Percentiles rank a stretch among this genome's conserved stretches.
Conservation (phyloP, 345 rosid species). For the Raphanus raphanistrum region DNA sequence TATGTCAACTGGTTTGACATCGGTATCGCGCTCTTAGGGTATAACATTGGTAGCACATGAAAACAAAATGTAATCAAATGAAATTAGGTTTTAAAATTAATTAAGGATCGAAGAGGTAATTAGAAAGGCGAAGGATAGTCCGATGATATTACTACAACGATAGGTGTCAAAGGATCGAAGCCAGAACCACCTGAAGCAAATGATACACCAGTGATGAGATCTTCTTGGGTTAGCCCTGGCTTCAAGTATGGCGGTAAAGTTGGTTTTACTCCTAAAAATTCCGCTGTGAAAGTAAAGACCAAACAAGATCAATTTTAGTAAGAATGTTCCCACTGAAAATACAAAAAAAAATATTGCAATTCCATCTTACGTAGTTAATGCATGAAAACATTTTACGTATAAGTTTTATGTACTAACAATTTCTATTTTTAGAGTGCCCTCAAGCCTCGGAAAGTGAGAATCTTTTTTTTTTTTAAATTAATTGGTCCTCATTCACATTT, state of each 20-base stretch:
- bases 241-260: conserved; percentile 57
- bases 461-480: too few relatives aligned
- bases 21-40: conserved; percentile 47
- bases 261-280: conserved; percentile 48
- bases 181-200: conserved; percentile 65
- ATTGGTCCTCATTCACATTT: too few relatives aligned
- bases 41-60: conserved; percentile 8
- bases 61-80: background rate
- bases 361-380: background rate
- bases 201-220: conserved; percentile 63
- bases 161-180: conserved; percentile 54
- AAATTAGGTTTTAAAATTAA: background rate
- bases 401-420: background rate
- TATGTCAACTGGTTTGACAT: conserved; percentile 47
- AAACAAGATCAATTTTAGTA: conserved; percentile 9
- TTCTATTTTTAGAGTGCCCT: background rate
- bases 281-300: conserved; percentile 39
- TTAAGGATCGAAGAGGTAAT: background rate
- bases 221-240: conserved; percentile 43
- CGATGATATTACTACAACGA: conserved; percentile 33
- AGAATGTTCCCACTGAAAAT: background rate
- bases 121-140: background rate
- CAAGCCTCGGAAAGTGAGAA: too few relatives aligned
- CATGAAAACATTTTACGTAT: background rate
- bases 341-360: background rate